phyloP scores from a whole-genome alignment of 1,139 yeast genomes.

The Saccharomyces pastorianus region DNA sequence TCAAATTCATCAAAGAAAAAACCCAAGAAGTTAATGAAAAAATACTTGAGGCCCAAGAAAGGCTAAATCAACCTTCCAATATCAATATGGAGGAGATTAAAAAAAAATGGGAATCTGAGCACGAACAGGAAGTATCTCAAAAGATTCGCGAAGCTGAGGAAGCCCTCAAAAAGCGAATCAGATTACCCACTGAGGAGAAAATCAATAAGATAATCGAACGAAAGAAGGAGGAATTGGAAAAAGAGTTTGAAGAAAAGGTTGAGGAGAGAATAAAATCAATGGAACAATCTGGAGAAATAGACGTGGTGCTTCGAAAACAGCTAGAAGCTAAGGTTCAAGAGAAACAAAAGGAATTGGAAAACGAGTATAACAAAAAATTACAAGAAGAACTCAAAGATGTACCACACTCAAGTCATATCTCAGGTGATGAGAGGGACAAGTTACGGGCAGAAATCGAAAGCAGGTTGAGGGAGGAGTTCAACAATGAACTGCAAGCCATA shows the following conservation, averaged over 20 bases:
- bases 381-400: conserved; percentile 8
- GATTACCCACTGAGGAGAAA: conserved; percentile 24
- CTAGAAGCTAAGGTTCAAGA: background rate
- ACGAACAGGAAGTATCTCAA: conserved; percentile 18
- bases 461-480: conserved; percentile 15
- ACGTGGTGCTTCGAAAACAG: background rate
- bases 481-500: conserved; percentile 28
- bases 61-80: conserved; percentile 14
- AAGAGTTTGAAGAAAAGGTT: conserved; percentile 20
- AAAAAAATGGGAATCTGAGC: conserved; percentile 22
- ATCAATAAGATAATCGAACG: conserved; percentile 20
- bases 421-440: conserved; percentile 6
- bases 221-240: conserved; percentile 19
- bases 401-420: background rate
- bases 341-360: conserved; percentile 1
- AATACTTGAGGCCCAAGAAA: conserved; percentile 10
- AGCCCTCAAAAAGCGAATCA: conserved; percentile 23
- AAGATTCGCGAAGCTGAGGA: conserved; percentile 25
- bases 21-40: conserved; percentile 20
- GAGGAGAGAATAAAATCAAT: conserved; percentile 8
- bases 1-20: conserved; percentile 12
- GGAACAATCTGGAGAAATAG: conserved; percentile 1
- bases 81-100: conserved; percentile 10
- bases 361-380: conserved; percentile 15
- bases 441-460: conserved; percentile 9